Evolutionary conservation across 805 yeast species (phyloP).

Genomic region (Barnettozyma vustinii): DNA sequence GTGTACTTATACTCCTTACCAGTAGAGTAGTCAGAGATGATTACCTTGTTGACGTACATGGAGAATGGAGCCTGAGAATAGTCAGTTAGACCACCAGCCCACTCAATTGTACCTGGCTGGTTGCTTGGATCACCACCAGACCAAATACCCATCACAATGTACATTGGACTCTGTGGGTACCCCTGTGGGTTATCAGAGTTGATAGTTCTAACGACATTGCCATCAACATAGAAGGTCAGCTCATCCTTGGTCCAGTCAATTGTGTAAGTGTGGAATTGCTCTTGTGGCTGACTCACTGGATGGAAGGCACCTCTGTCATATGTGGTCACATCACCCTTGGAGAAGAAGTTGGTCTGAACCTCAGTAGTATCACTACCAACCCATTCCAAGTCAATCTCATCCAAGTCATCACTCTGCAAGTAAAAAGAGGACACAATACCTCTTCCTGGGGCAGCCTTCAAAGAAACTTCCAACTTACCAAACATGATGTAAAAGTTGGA

Average conservation of each 20-base stretch:
- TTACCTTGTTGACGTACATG: conserved; percentile 54
- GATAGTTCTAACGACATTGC: conserved; percentile 60
- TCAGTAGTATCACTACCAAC: conserved; percentile 73
- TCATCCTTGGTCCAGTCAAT: conserved; percentile 74
- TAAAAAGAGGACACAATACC: conserved; percentile 82
- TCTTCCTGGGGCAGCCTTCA: conserved; percentile 69
- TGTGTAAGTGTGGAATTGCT: conserved; percentile 67
- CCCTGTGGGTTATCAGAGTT: conserved; percentile 51
- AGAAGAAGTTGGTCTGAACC: conserved; percentile 74
- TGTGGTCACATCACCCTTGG: conserved; percentile 72
- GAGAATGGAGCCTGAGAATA: conserved; percentile 61
- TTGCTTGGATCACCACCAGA: conserved; percentile 75
- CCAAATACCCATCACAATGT: conserved; percentile 64
- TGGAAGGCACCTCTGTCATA: conserved; percentile 80
- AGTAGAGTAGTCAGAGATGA: conserved; percentile 65
- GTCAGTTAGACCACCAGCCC: conserved; percentile 79
- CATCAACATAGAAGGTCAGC: conserved; percentile 71
- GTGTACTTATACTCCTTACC: conserved; percentile 53
- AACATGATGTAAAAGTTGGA: conserved; percentile 85
- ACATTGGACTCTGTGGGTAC: conserved; percentile 91
- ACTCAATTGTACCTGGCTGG: conserved; percentile 62
- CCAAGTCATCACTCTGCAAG: conserved; percentile 77
- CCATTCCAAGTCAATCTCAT: conserved; percentile 88
- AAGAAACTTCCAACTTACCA: conserved; percentile 70
- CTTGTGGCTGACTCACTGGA: conserved; percentile 49